These are phyloP conservation scores for Elsinoe fawcettii DNA, from an alignment of 2,329 filamentous ascomycete genomes.

Conservation along the genomic window DNA sequence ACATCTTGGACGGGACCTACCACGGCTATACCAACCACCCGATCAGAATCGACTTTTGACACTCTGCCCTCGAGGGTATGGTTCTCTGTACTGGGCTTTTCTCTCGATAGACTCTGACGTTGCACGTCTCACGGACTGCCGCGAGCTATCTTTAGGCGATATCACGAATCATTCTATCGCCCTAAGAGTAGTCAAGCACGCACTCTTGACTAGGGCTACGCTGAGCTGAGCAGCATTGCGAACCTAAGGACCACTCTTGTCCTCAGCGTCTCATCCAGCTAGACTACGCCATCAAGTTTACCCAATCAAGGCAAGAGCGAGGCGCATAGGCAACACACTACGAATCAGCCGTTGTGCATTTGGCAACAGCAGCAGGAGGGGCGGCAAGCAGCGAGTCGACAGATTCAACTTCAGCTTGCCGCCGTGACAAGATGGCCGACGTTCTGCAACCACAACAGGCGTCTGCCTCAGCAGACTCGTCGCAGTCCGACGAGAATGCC, in stretches of 20 bases:
- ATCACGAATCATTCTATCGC: not conserved
- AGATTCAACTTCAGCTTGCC: slow-evolving; percentile 13
- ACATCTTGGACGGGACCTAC: not conserved
- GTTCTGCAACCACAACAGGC: slow-evolving; percentile 9
- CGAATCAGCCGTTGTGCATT: slow-evolving; percentile 11
- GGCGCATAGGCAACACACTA: not conserved
- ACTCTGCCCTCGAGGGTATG: not conserved
- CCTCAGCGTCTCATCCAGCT: not conserved
- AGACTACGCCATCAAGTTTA: not conserved
- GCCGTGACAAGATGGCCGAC: slow-evolving; percentile 14
- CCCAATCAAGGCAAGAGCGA: not conserved
- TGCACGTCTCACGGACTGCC: not conserved
- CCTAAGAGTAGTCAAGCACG: not conserved
- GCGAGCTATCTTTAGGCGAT: not conserved
- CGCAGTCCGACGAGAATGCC: slow-evolving; percentile 5
- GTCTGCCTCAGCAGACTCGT: not conserved
- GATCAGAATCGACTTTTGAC: not conserved
- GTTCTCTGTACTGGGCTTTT: not conserved
- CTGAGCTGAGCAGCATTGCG: not conserved
- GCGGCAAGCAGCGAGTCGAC: slow-evolving; percentile 14
- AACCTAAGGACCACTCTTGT: not conserved
- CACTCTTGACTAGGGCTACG: not conserved
- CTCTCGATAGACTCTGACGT: not conserved
- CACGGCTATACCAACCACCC: not conserved
- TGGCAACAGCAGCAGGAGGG: slow-evolving; percentile 10